Evolutionary conservation across 2,329 filamentous ascomycete genomes (phyloP).

Genomic region (Nemania serpens): DNA sequence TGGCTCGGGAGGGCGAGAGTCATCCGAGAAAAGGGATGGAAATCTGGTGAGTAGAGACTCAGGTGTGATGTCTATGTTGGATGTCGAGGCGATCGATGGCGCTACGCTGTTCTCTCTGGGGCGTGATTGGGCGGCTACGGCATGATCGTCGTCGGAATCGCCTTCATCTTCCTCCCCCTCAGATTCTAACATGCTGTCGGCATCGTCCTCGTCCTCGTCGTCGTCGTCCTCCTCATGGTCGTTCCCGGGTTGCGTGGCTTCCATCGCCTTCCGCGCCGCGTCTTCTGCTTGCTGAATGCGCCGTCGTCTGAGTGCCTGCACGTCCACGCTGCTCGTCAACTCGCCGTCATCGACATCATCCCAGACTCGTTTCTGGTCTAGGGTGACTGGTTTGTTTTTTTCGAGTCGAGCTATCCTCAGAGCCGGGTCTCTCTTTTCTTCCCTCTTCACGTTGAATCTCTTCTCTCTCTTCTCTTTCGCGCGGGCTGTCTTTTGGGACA

Average conservation of each 20-base stretch:
- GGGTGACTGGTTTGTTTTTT: conserved; percentile 77
- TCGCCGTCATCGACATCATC: conserved; percentile 72
- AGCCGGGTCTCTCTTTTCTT: conserved; percentile 82
- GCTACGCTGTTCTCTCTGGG: conserved; percentile 55
- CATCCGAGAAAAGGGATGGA: conserved; percentile 64
- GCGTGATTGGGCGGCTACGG: conserved; percentile 48
- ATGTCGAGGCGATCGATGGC: conserved; percentile 63
- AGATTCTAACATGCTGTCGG: conserved; percentile 81
- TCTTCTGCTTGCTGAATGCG: conserved; percentile 56
- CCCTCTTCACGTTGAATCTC: conserved; percentile 78
- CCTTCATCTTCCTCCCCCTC: conserved; percentile 58
- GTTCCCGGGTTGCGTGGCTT: conserved; percentile 37
- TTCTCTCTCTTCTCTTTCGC: conserved; percentile 77
- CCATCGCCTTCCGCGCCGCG: conserved; percentile 49
- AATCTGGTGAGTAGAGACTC: conserved; percentile 65
- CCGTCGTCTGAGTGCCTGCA: conserved; percentile 60
- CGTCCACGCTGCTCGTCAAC: conserved; percentile 59
- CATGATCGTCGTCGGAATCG: conserved; percentile 37
- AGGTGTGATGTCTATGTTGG: conserved; percentile 65
- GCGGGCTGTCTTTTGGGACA: conserved; percentile 77
- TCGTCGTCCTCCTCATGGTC: conserved; percentile 53
- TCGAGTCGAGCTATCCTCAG: conserved; percentile 74
- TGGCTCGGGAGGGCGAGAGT: conserved; percentile 62
- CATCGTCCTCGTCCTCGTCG: conserved; percentile 51
- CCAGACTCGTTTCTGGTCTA: conserved; percentile 90